Base-by-base conservation (phyloP, 2,329 filamentous ascomycete genomes). In the Botryotinia narcissicola region DNA sequence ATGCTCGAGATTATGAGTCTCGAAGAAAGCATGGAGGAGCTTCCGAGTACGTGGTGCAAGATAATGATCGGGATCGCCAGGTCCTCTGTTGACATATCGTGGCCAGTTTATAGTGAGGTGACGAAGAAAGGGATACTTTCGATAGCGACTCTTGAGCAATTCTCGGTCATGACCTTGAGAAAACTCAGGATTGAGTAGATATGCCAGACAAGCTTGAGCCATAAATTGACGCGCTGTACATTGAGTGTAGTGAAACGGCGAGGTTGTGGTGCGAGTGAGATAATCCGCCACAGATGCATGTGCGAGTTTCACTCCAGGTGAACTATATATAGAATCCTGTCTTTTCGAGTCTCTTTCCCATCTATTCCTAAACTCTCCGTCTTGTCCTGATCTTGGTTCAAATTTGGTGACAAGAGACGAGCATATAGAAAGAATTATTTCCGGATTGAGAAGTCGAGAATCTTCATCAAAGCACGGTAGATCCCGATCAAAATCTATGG, bases 391-490 rank as follows among this genome's bases (percentile, higher is more conserved):
- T 69, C 40, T 63, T 62, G 48, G 32, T 29, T 59, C 69, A 60
- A 61, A 42, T 51, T 32, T 73, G 5, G 75, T 76, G 2, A 78
- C 68, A 1, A 78, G 68, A 35, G 73, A 75, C 18, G 75, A 76
- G 54, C 77, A 77, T 60, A 77, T 77, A 9, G 59, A 69, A 25
- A 75, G 54, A 51, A 77, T 71, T 25, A 81, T 81, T 40, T 77
- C 64, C 2, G 81, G 80, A 69, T 83, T 82, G 69, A 80, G 76
- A 37, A 83, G 70, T 32, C 82, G 76, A 60, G 80, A 77, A 48
- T 83, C 78, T 10, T 76, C 75, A 32, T 84, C 78, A 57, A 84
- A 83, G 35, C 40, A 59, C 2, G 75, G 76, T n/a, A 60, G 29
- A 44, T 59, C 62, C 29, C 78, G 51, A 37, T 75, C 73, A 4